A percentile compares a stretch with the other conserved stretches of the same genome.
Conservation (phyloP, 202 grass and related monocot genomes). For the Elaeis oleifera region DNA sequence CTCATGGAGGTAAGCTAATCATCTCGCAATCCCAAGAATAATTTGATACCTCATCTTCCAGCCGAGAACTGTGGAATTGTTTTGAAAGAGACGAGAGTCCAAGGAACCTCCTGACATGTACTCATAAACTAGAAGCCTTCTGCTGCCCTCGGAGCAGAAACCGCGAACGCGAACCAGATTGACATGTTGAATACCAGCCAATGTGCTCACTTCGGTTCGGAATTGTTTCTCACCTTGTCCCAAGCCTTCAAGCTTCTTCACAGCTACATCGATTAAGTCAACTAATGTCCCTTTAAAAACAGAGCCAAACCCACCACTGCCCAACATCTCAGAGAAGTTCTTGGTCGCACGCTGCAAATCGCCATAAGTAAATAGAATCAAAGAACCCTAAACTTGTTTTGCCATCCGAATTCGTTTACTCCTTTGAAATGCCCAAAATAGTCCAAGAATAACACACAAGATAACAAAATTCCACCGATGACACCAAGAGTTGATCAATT, state of each 20-base stretch:
- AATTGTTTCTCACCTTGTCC: slow-evolving; percentile 46
- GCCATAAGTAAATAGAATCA: slow-evolving; percentile 26
- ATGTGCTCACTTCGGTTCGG: slow-evolving; percentile 25
- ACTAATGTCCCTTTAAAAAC: slow-evolving; percentile 31
- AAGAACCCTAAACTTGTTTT: not conserved
- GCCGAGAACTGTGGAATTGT: too few species aligned
- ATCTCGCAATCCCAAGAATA: too few species aligned
- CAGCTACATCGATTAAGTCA: slow-evolving; percentile 18
- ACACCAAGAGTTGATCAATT: not conserved
- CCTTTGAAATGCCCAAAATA: slow-evolving; percentile 30
- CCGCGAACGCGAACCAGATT: slow-evolving; percentile 30
- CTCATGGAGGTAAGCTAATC: too few species aligned
- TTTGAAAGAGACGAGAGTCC: too few species aligned
- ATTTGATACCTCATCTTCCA: too few species aligned
- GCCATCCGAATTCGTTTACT: slow-evolving; percentile 22
- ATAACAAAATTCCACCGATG: slow-evolving; percentile 18
- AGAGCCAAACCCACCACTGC: slow-evolving; percentile 37
- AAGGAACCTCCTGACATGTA: too few species aligned
- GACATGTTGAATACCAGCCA: slow-evolving; percentile 35
- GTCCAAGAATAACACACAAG: slow-evolving; percentile 15
- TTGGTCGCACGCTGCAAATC: slow-evolving; percentile 17
- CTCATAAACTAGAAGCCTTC: slow-evolving; percentile 30
- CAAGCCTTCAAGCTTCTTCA: slow-evolving; percentile 32
- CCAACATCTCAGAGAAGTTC: slow-evolving; percentile 29
- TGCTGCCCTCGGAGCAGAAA: slow-evolving; percentile 23